Base-by-base conservation (phyloP, 306 rosid genomes). In the Phaseolus lunatus region DNA sequence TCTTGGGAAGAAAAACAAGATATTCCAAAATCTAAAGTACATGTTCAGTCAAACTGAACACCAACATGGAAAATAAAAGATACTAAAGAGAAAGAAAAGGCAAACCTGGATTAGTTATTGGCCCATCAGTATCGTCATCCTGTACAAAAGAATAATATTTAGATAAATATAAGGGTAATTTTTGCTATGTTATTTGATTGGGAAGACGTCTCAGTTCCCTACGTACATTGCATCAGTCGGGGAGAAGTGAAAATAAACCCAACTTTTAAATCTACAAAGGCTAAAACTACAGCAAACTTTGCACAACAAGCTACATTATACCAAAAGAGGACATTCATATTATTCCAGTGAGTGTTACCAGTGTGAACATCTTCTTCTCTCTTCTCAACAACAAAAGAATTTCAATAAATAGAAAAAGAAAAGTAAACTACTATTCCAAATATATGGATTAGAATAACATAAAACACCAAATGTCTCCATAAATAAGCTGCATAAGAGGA, bases 51-150 rank as follows among this genome's bases (percentile, higher is more conserved):
- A 77, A 66, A 77, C 14, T 44, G 44, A 68, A 59, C 37, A 26
- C 58, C 45, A 18, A 61, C 70, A 52, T 41, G 59, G 11, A 62
- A 43, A 59, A 65, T 76, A 61, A 48, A 31, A 78, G 4, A 22
- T 61, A 66, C 33, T 22, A 50, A 23, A 44, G 54, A 71, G 89
- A 87, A 67, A 83, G 56, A 77, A 83, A 78, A 72, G 80, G 90
- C 71, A 73, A 84, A 96, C 99, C 99, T 91, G 96, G 91, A 77
- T 61, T 58, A 23, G 73, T 72, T 13, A 82, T 57, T 22, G 76
- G 67, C 35, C 88, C 98, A 68, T 90, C 99, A 22, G 14, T 74
- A 5, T 96, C 98, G 19, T 95, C 98, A 66, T 96, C 99, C 99
- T 96, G 90, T 85, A 67, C 29, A 78, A 49, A 62, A 69, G 63